Evolutionary conservation across 768 basidiomycete species (phyloP).

Genomic region (Boletus sensibilis): DNA sequence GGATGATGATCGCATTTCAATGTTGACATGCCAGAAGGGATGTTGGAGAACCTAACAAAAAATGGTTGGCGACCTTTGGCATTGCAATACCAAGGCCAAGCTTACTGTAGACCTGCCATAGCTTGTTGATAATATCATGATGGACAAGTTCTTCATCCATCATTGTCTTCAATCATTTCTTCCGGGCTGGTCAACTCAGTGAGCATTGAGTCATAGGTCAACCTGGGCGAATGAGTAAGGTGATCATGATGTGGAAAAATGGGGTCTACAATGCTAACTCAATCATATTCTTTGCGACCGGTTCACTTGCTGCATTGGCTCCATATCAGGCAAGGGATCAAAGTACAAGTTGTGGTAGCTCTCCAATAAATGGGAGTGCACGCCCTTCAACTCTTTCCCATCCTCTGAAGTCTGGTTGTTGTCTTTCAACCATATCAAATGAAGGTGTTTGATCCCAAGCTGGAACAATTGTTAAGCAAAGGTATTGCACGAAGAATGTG

Average conservation of each 20-base stretch:
- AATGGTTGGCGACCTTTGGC: background rate
- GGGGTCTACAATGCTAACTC: no score
- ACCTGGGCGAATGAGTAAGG: conserved; percentile 52
- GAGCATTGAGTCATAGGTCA: conserved; percentile 88
- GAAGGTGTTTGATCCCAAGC: conserved; percentile 88
- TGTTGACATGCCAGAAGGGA: conserved; percentile 80
- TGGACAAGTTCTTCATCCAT: conserved; percentile 88
- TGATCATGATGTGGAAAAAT: no score
- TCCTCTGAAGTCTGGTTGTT: conserved; percentile 78
- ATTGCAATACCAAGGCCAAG: background rate
- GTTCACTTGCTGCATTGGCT: conserved; percentile 83
- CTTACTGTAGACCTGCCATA: conserved; percentile 97
- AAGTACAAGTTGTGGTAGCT: conserved; percentile 89
- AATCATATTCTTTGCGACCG: conserved; percentile 94
- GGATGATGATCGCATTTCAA: conserved; percentile 91
- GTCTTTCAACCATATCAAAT: conserved; percentile 96
- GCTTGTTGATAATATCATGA: conserved; percentile 78
- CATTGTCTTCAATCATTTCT: conserved; percentile 96
- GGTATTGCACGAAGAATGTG: background rate
- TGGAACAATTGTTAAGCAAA: conserved; percentile 30
- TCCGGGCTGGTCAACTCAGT: conserved; percentile 96
- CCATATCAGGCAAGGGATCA: conserved; percentile 69
- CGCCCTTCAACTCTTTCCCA: conserved; percentile 79
- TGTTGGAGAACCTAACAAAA: conserved; percentile 60
- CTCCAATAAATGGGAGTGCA: conserved; percentile 84